Base-by-base conservation (phyloP, 805 yeast genomes). In the Debaryomyces tyrocola region DNA sequence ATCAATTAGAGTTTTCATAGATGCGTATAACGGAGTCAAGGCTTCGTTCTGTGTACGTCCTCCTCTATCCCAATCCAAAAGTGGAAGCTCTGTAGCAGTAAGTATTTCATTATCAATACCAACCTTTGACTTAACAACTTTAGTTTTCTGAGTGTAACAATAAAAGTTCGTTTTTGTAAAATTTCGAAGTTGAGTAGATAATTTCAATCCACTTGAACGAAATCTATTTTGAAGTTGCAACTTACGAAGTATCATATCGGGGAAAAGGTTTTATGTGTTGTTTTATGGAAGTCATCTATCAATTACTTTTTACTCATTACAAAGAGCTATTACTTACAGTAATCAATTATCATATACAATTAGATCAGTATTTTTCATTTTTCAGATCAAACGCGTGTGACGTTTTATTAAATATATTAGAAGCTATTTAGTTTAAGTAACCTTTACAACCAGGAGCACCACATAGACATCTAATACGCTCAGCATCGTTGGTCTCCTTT, bases 401-500 rank as follows among this genome's bases (percentile, higher is more conserved):
- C 34, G 34, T 31, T 31, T 14, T 31, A 31, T 31, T 31, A 31
- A 31, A 31, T 24, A 24, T 24, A 24, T n/a, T 31, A 8, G 20
- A 21, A 20, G 40, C 41, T 39, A 28, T 27, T 37, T 60, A 91
- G 62, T 92, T 92, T 57, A 92, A 74, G 60, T 80, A 92, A 0
- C 97, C 98, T 64, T 90, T 90, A 69, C 99, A 94, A 0, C 87
- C 90, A 0, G 90, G 83, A 1, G 97, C 91, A 3, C 99, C 99
- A 75, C 99, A 94, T 11, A 90, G 75, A 72, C 99, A 94, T 10
- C 89, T 82, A 50, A 91, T 84, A 52, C 97, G 74, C 60, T 90
- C 96, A 37, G 82, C 90, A 49, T 89, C 95, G 55, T 89, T 88
- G 5, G 86, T 83, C 60, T 91, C 97, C 45, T 96, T 75, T 65